Conservation (phyloP, 2,329 filamentous ascomycete genomes). For the Didymella sp. region DNA sequence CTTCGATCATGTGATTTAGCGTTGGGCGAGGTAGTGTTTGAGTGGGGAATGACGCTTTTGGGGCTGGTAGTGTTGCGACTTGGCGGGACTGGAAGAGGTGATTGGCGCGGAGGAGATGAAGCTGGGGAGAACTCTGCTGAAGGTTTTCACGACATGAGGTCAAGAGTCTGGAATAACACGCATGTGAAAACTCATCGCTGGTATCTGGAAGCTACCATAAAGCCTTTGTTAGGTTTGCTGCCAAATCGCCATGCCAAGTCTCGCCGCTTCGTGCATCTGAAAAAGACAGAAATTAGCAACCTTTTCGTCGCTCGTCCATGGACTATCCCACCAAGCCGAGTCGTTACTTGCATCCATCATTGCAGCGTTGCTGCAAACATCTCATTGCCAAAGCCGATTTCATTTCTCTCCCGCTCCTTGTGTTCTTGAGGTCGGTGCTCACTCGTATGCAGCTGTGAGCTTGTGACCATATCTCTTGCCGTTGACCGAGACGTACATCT, state of each 20-base stretch:
- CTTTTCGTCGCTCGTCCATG: too few relatives aligned
- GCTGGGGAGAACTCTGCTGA: slow-evolving; percentile 13
- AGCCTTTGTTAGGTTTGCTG: too few relatives aligned
- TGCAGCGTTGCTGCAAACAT: too few relatives aligned
- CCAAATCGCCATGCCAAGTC: too few relatives aligned
- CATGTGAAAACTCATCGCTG: neutral
- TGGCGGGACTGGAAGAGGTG: slow-evolving; percentile 8
- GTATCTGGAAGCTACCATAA: neutral
- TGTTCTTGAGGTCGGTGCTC: neutral
- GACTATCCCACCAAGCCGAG: too few relatives aligned
- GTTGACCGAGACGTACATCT: neutral
- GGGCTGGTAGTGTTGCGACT: slow-evolving; percentile 1
- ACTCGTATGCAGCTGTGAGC: neutral
- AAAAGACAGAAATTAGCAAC: too few relatives aligned
- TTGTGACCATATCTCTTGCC: neutral
- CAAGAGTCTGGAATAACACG: neutral
- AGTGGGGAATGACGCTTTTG: neutral
- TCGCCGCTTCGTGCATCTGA: too few relatives aligned
- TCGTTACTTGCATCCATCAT: too few relatives aligned
- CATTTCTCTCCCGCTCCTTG: too few relatives aligned
- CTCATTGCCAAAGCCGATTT: too few relatives aligned
- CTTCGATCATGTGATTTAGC: slow-evolving; percentile 22
- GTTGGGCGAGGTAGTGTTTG: neutral
- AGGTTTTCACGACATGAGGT: slow-evolving; percentile 7
- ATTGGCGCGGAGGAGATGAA: slow-evolving; percentile 19